Base-by-base conservation (phyloP, 768 basidiomycete genomes). In the Boletus bicolor region DNA sequence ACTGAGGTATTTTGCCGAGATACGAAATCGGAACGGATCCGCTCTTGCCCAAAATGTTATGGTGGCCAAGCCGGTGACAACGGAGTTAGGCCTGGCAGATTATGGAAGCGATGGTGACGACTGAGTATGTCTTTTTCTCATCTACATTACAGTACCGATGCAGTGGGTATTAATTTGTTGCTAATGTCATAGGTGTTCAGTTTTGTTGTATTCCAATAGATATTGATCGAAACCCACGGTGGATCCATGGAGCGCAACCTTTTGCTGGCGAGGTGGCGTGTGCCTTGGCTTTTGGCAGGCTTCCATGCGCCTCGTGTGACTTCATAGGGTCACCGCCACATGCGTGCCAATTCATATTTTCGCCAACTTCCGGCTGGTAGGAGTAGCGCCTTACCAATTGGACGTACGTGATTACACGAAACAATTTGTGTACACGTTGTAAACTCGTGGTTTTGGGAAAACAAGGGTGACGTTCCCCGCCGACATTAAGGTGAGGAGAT, bases 1-100 rank as follows among this genome's bases (percentile, higher is more conserved):
- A 45, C 73, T 99, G 48, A 91, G 87, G 69, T 95, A 92, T 66
- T 93, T 97, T 67, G 86, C 94, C 8, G 88, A 93, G 71, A 85
- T 98, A 60, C 82, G 87, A 58, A 83, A 85, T 74, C 77, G 83
- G 59, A 86, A 85, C 59, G 86, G 80, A 28, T 37, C 32, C 21
- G 28, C 6, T 4, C 46, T 6, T 4, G 3, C 45, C 21, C 64
- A 67, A 4, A 63, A 72, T 1, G 54, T 60, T 8, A 65, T 73
- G 2, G 65, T 73, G 49, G 67, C 75, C 12, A 64, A 71, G 49
- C 45, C 55, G 38, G 55, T 47, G 49, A 67, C 73, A 7, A 68
- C 76, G 36, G 83, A 84, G 2, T 71, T 91, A 15, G 87, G 81
- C 7, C 75, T 93, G 26, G 86, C 72, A 15, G 88, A 81, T 53